Conservation (phyloP, 228 moss, liverwort and hornwort species). For the Sphagnum magellanicum region DNA sequence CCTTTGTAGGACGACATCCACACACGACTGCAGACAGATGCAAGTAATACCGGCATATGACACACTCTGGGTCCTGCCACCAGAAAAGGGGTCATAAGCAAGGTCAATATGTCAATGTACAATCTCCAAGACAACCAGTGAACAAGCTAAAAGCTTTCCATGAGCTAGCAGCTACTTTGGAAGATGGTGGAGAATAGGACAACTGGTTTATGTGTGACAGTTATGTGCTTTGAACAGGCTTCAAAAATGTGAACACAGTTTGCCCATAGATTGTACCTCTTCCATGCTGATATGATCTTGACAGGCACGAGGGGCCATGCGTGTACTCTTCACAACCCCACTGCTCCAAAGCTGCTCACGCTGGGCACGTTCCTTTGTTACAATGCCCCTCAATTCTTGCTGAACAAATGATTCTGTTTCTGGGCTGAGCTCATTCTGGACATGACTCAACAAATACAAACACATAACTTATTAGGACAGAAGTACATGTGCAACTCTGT, state of each 20-base stretch:
- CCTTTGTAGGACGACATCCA: constrained; percentile 89
- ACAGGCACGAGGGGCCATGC: constrained; percentile 59
- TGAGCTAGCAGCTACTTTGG: no score
- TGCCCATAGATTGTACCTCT: constrained; percentile 37
- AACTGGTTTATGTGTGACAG: no score
- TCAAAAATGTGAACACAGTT: no score
- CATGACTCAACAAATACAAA: neutral
- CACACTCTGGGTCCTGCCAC: constrained; percentile 85
- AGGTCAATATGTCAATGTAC: neutral
- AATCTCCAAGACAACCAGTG: neutral
- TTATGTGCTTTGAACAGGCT: no score
- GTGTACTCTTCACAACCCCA: constrained; percentile 79
- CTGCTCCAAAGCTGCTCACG: constrained; percentile 80
- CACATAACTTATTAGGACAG: no score
- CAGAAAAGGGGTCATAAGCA: neutral
- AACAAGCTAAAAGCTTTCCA: no score
- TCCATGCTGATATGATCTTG: constrained; percentile 78
- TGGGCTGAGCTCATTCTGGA: constrained; percentile 64
- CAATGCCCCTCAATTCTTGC: constrained; percentile 57
- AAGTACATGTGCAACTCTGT: no score
- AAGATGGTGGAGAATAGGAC: no score
- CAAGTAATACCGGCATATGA: constrained; percentile 90
- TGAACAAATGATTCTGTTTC: constrained; percentile 55
- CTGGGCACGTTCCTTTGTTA: constrained; percentile 67
- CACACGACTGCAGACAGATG: constrained; percentile 95